Conservation (phyloP, 495 filamentous ascomycete species). For the Aspergillus hancockii region DNA sequence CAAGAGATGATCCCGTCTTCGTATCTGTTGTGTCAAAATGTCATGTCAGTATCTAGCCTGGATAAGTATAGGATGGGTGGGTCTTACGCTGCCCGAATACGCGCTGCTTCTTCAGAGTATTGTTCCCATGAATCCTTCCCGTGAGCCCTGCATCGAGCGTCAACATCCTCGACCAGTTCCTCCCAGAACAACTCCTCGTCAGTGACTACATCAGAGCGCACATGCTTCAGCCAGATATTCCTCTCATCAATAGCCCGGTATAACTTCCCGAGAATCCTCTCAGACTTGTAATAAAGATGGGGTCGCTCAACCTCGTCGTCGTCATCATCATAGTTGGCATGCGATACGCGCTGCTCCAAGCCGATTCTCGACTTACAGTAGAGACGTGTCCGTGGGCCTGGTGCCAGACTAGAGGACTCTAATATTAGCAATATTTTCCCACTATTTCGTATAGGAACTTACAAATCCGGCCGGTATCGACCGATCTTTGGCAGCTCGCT, state of each 20-base stretch:
- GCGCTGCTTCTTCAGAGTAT: slow-evolving; percentile 38
- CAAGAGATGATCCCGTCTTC: slow-evolving; percentile 58
- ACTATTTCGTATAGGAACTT: not conserved
- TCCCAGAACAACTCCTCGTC: slow-evolving; percentile 21
- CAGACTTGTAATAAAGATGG: slow-evolving; percentile 61
- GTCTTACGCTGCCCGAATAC: slow-evolving; percentile 57
- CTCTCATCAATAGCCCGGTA: slow-evolving; percentile 76
- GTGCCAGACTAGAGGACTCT: slow-evolving; percentile 49
- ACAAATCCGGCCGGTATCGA: slow-evolving; percentile 57
- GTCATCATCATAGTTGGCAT: slow-evolving; percentile 45
- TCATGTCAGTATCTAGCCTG: not conserved
- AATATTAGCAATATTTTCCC: not conserved
- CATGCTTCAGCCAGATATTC: slow-evolving; percentile 57
- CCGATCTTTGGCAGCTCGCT: slow-evolving; percentile 40
- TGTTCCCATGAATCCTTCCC: slow-evolving; percentile 48
- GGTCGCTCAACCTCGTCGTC: slow-evolving; percentile 36
- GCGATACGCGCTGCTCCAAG: slow-evolving; percentile 13
- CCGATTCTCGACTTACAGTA: slow-evolving; percentile 25
- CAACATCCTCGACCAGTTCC: slow-evolving; percentile 38
- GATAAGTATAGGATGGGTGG: not conserved
- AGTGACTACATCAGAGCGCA: slow-evolving; percentile 5
- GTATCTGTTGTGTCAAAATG: slow-evolving; percentile 50
- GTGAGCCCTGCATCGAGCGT: slow-evolving; percentile 41
- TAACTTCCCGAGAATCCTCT: slow-evolving; percentile 70
- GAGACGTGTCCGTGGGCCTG: slow-evolving; percentile 60